A percentile compares a stretch with the other conserved stretches of the same genome.
Evolutionary conservation across 192 early-diverging fungal species (phyloP).

Genomic region (Gryganskiella cystojenkinii): DNA sequence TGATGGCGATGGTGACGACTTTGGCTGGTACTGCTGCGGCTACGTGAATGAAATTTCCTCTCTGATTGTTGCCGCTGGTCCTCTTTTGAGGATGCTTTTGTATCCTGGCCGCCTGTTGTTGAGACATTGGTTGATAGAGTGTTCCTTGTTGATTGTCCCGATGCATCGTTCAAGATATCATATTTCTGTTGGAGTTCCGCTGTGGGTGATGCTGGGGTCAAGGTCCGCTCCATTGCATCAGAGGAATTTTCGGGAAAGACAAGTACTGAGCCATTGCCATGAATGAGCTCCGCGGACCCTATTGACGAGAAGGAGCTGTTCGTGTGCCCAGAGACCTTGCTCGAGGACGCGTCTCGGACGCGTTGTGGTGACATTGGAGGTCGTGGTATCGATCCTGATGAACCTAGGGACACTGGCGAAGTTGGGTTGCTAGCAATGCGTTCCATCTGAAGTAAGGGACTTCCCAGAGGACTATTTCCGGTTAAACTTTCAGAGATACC

Average conservation of each 20-base stretch:
- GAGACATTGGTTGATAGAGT: no score
- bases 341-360: constrained; percentile 13
- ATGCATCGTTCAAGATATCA: no score
- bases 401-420: constrained; percentile 19
- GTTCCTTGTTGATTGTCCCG: no score
- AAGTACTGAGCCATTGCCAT: not conserved
- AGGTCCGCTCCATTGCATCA: no score
- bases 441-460: constrained; percentile 3
- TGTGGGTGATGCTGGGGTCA: no score
- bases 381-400: constrained; percentile 24
- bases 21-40: not conserved
- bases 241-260: not conserved
- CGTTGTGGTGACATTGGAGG: constrained; percentile 43
- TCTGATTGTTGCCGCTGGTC: no score
- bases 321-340: not conserved
- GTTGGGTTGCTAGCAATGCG: constrained; percentile 7
- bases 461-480: not conserved
- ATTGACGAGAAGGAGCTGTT: constrained; percentile 41
- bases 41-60: no score
- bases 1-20: not conserved
- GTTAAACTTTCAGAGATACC: constrained; percentile 5
- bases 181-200: no score
- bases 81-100: no score
- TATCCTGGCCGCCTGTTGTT: no score
- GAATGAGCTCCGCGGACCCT: constrained; percentile 8